Conservation (phyloP, 768 basidiomycete species). For the Serendipita vermifera region DNA sequence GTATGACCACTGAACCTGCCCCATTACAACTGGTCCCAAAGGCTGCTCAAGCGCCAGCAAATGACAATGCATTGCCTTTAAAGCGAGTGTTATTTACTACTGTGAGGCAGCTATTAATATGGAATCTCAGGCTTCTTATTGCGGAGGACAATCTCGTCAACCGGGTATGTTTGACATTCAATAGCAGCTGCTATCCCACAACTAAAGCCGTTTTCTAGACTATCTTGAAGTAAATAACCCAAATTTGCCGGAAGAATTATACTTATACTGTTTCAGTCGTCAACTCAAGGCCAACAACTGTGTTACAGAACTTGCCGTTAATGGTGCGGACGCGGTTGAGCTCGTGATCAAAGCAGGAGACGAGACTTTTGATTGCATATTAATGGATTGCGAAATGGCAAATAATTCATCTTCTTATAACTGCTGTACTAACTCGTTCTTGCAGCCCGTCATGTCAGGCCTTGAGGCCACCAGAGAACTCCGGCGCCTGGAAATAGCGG, state of each 20-base stretch:
- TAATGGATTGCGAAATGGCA: constrained; percentile 22
- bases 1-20: constrained; percentile 13
- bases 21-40: background rate
- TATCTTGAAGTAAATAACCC: constrained; percentile 13
- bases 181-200: background rate
- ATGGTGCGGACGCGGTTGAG: constrained; percentile 21
- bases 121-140: constrained; percentile 17
- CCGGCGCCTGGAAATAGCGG: constrained; percentile 7
- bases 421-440: background rate
- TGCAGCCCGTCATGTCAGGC: constrained; percentile 9
- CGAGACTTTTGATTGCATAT: constrained; percentile 1
- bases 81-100: too few relatives aligned
- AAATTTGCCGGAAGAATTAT: background rate
- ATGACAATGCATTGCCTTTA: too few relatives aligned
- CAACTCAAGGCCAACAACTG: constrained; percentile 21
- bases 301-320: constrained; percentile 15
- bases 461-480: constrained; percentile 2
- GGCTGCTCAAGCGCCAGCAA: too few relatives aligned
- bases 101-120: too few relatives aligned
- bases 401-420: constrained; percentile 17
- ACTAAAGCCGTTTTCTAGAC: constrained; percentile 10
- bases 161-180: constrained; percentile 13
- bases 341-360: background rate
- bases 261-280: constrained; percentile 14
- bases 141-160: constrained; percentile 23